These are phyloP conservation scores for Loxodes magnus DNA, from an alignment of 73 alveolate genomes.

Conservation along the genomic window DNA sequence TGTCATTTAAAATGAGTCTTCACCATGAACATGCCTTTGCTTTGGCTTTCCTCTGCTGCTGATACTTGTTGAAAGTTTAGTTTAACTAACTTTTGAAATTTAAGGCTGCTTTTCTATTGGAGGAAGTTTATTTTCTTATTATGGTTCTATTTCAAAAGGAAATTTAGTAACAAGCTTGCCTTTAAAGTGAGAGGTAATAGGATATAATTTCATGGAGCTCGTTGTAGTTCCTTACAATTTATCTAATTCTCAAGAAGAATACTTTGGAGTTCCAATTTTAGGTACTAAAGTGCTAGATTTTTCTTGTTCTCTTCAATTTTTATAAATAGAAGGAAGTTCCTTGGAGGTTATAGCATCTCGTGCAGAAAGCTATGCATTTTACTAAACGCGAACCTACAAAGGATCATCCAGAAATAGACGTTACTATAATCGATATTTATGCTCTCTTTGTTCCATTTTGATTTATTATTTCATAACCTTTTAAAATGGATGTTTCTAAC, in stretches of 20 bases:
- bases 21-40: slow-evolving; percentile 7
- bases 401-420: no score
- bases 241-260: no score
- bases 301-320: no score
- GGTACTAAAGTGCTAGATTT: not conserved
- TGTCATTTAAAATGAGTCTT: slow-evolving; percentile 2
- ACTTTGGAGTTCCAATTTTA: slow-evolving; percentile 6
- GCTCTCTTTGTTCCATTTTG: no score
- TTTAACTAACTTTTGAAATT: not conserved
- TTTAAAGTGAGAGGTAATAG: slow-evolving; percentile 10
- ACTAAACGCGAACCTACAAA: no score
- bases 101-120: not conserved
- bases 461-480: no score
- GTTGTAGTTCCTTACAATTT: not conserved
- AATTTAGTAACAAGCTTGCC: not conserved
- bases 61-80: not conserved
- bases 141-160: not conserved
- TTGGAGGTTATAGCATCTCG: no score
- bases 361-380: no score
- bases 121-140: not conserved
- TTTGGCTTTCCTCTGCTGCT: not conserved
- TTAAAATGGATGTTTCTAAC: no score
- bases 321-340: no score
- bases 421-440: no score
- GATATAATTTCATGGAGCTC: slow-evolving; percentile 3